These are phyloP conservation scores for Heracleum sosnowskyi DNA, from an alignment of 129 eudicot species.

Conservation along the genomic window DNA sequence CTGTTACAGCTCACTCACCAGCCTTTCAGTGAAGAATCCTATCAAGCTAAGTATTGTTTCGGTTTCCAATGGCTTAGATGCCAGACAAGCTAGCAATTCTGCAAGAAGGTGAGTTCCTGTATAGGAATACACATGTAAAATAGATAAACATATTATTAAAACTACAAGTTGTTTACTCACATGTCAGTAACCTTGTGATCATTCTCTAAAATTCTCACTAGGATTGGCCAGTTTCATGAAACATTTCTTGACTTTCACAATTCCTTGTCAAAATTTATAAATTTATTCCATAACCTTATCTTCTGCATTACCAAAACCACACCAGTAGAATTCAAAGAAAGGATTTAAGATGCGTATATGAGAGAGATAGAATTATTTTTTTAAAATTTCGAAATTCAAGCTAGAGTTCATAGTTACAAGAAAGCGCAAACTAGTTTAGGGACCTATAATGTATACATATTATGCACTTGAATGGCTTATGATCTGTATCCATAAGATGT, in stretches of 20 bases:
- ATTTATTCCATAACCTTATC: not conserved
- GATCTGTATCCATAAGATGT: not conserved
- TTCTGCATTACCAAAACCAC: not conserved
- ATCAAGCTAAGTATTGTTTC: conserved; percentile 53
- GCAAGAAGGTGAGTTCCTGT: conserved; percentile 87
- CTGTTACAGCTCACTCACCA: conserved; percentile 46
- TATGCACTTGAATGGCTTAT: not conserved
- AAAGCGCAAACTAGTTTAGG: not conserved
- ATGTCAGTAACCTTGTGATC: not conserved
- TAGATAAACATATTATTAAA: not conserved
- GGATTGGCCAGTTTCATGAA: not conserved
- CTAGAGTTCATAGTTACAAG: not conserved
- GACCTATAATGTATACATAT: not conserved
- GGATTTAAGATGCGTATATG: not conserved
- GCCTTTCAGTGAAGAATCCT: conserved; percentile 73
- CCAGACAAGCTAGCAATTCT: conserved; percentile 47
- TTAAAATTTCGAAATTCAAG: not conserved
- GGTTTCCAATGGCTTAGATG: conserved; percentile 46
- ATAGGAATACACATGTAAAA: conserved; percentile 1
- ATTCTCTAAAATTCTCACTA: not conserved
- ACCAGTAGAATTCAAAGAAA: not conserved
- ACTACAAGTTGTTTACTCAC: not conserved
- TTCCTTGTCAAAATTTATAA: not conserved
- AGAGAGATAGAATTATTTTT: not conserved
- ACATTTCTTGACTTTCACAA: not conserved